Evolutionary conservation across 2,329 filamentous ascomycete species (phyloP).

Genomic region (Venturia carpophila): DNA sequence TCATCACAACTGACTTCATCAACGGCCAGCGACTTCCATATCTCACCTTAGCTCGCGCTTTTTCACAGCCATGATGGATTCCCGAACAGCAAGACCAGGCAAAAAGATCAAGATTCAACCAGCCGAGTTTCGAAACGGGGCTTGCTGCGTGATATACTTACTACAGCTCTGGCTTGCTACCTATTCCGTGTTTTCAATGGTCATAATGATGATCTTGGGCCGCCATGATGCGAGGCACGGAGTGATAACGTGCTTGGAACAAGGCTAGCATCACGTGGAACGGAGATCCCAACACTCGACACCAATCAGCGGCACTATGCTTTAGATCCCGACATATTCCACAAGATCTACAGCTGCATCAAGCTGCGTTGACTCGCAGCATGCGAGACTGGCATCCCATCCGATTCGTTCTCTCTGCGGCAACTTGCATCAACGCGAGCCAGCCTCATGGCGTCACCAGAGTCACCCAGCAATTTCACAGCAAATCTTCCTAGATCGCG

Average conservation of each 20-base stretch:
- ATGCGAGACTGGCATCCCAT: not conserved
- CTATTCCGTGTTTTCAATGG: not conserved
- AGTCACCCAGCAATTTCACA: not conserved
- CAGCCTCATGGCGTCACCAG: not conserved
- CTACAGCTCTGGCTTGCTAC: not conserved
- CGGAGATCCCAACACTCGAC: too few species aligned
- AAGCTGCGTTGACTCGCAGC: not conserved
- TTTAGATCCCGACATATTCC: too few species aligned
- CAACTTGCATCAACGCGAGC: not conserved
- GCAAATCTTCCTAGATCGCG: not conserved
- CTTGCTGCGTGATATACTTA: not conserved
- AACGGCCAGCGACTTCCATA: not conserved
- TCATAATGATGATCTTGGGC: not conserved
- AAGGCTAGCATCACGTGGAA: not conserved
- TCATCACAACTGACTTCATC: not conserved
- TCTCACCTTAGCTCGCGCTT: not conserved
- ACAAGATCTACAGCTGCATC: too few species aligned
- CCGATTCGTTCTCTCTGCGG: not conserved
- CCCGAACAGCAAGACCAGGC: not conserved
- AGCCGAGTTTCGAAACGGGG: not conserved
- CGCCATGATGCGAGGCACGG: not conserved
- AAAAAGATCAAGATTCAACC: not conserved
- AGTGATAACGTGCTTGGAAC: not conserved
- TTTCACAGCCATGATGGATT: not conserved
- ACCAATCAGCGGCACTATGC: too few species aligned